Evolutionary conservation across 2,329 filamentous ascomycete species (phyloP).

Genomic region (Diplodia intermedia): DNA sequence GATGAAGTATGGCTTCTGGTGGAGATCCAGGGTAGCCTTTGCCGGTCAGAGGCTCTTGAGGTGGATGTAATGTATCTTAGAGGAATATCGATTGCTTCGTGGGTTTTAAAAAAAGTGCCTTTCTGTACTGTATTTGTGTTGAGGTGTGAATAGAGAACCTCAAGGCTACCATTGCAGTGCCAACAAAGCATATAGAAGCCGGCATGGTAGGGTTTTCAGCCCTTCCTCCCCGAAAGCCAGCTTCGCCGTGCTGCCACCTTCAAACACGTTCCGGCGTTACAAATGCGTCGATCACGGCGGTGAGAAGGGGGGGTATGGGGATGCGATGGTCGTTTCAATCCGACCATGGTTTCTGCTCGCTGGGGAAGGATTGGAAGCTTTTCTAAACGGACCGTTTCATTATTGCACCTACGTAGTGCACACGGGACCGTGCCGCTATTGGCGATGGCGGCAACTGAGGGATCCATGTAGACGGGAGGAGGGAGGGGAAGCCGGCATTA

Average conservation of each 20-base stretch:
- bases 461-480: no score
- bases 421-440: background rate
- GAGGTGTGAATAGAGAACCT: background rate
- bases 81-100: slow-evolving; percentile 18
- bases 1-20: background rate
- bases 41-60: slow-evolving; percentile 18
- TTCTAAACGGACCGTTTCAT: background rate
- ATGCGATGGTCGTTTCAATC: background rate
- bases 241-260: background rate
- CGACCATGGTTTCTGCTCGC: background rate
- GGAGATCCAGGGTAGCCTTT: slow-evolving; percentile 12
- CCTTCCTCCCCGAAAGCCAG: no score
- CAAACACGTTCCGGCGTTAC: background rate
- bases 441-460: background rate
- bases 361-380: background rate
- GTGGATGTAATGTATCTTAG: slow-evolving; percentile 21
- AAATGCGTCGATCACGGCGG: background rate
- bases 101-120: background rate
- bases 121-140: background rate
- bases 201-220: background rate
- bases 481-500: background rate
- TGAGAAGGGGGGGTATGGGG: background rate
- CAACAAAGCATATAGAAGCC: background rate
- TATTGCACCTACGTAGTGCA: background rate
- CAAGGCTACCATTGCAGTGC: background rate